These are phyloP conservation scores for Cucumis melo DNA, from an alignment of 306 rosid species.

Conservation along the genomic window DNA sequence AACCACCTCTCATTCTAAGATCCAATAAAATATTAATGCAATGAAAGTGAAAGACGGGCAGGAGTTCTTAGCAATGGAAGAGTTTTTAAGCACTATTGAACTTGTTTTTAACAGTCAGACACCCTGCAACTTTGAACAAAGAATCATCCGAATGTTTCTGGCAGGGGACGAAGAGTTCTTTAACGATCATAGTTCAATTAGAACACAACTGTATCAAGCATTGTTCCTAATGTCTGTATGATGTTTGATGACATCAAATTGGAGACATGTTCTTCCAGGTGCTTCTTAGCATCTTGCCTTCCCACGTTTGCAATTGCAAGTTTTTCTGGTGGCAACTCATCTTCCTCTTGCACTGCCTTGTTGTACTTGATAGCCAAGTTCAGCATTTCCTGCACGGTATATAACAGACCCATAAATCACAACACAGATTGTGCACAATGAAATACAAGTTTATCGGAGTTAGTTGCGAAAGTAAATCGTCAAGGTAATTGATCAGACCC, in stretches of 20 bases:
- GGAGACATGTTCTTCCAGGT: constrained; percentile 87
- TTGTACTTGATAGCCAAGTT: constrained; percentile 64
- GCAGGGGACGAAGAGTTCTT: not conserved
- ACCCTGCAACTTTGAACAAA: not conserved
- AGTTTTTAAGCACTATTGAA: not conserved
- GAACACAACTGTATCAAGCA: constrained; percentile 90
- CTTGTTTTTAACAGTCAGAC: not conserved
- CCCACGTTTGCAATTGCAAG: constrained; percentile 92
- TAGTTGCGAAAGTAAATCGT: not conserved
- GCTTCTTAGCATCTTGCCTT: constrained; percentile 94
- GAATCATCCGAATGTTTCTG: too few relatives aligned
- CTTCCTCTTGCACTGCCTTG: constrained; percentile 96
- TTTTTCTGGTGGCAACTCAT: constrained; percentile 76
- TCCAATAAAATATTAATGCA: not conserved
- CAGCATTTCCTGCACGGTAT: constrained; percentile 59
- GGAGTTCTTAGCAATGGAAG: not conserved
- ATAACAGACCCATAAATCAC: not conserved
- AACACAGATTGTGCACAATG: not conserved
- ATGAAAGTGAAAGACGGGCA: not conserved
- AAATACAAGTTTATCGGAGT: not conserved
- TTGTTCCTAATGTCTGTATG: constrained; percentile 81
- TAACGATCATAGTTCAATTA: constrained; percentile 9
- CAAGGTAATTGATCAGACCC: not conserved
- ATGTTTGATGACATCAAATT: constrained; percentile 92
- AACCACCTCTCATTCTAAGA: not conserved